phyloP scores from a whole-genome alignment of 1,284 basidiomycete genomes.

The Heterobasidion occidentale region DNA sequence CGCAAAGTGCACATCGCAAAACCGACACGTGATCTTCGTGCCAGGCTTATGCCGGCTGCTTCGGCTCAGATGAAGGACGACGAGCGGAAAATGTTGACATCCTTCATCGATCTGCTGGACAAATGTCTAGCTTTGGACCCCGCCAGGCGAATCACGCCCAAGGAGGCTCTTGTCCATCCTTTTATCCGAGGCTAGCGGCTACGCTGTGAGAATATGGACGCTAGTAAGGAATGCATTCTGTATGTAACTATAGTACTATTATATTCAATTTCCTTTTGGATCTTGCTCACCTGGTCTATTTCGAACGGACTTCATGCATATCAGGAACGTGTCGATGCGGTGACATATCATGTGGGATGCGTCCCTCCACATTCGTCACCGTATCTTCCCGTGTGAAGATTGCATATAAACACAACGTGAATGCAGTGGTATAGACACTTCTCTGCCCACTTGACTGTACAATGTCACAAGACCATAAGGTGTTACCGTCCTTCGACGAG shows the following conservation, averaged over 20 bases:
- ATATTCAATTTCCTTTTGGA: background rate
- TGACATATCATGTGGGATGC: background rate
- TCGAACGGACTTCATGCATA: background rate
- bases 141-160: constrained; percentile 75
- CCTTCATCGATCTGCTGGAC: constrained; percentile 89
- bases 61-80: constrained; percentile 80
- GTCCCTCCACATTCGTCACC: no score
- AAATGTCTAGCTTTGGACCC: constrained; percentile 92
- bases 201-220: background rate
- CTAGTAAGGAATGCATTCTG: background rate
- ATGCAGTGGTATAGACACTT: no score
- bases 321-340: background rate
- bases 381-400: no score
- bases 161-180: constrained; percentile 83
- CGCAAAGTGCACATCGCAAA: constrained; percentile 83
- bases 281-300: background rate
- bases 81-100: constrained; percentile 76
- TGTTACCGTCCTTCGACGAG: constrained; percentile 53
- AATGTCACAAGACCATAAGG: no score
- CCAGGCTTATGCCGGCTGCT: constrained; percentile 75
- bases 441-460: no score
- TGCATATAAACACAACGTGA: no score
- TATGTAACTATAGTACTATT: background rate
- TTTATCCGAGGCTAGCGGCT: constrained; percentile 62
- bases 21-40: constrained; percentile 73